A percentile compares a stretch with the other conserved stretches of the same genome.
phyloP scores from a whole-genome alignment of 2,329 filamentous ascomycete species.

The Massarina eburnea region DNA sequence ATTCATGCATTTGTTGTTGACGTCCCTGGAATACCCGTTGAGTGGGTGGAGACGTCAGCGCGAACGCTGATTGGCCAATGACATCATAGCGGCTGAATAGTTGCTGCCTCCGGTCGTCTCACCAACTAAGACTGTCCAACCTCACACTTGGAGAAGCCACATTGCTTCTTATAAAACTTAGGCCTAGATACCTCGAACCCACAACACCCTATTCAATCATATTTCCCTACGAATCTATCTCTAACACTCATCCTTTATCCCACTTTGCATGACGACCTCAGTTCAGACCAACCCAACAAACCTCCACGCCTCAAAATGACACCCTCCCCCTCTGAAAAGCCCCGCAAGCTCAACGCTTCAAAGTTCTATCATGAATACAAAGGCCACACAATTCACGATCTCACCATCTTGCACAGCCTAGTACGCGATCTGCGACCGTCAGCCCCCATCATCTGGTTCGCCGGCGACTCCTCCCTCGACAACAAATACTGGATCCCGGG shows the following conservation, averaged over 20 bases:
- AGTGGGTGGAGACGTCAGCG: not conserved
- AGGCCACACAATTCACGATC: conserved; percentile 37
- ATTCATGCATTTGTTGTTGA: too few species aligned
- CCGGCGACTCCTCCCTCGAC: conserved; percentile 43
- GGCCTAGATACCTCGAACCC: not conserved
- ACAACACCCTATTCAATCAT: not conserved
- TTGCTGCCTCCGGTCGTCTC: not conserved
- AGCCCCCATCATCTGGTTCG: conserved; percentile 40
- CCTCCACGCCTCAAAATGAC: not conserved
- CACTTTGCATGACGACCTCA: not conserved
- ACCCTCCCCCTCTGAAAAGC: not conserved
- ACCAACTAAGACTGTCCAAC: not conserved
- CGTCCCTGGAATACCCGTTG: too few species aligned
- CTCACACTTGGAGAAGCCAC: not conserved
- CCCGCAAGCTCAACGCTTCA: conserved; percentile 25
- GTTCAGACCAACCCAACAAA: not conserved
- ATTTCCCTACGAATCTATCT: not conserved
- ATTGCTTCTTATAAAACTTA: too few species aligned
- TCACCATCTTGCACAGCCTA: conserved; percentile 27
- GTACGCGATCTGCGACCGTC: conserved; percentile 20
- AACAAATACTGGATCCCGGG: conserved; percentile 41
- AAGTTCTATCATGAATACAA: conserved; percentile 39
- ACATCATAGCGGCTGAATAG: not conserved
- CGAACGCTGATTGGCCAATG: not conserved
- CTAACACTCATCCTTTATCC: not conserved